A percentile compares a stretch with the other conserved stretches of the same genome.
Evolutionary conservation across 176 grass and related monocot species (phyloP).

Genomic region (Puccinellia tenuiflora): DNA sequence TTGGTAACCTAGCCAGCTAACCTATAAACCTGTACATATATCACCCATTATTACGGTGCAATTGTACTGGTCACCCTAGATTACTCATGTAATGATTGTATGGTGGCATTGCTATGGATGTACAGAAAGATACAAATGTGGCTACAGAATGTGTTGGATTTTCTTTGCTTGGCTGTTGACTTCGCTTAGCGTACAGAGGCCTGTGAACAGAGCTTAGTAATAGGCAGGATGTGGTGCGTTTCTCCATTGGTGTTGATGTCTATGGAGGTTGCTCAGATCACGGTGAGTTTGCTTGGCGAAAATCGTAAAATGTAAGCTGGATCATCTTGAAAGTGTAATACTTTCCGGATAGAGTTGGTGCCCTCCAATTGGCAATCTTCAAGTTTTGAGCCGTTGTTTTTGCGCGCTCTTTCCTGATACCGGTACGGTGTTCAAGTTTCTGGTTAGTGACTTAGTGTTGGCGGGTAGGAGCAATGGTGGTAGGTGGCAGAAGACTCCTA

Average conservation of each 20-base stretch:
- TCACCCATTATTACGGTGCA: background rate
- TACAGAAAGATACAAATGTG: background rate
- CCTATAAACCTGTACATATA: slow-evolving; percentile 20
- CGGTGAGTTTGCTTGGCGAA: background rate
- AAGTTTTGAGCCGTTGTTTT: background rate
- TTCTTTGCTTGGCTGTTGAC: background rate
- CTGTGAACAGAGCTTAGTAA: background rate
- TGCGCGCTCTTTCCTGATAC: background rate
- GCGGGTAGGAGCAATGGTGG: background rate
- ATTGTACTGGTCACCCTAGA: background rate
- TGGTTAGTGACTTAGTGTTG: background rate
- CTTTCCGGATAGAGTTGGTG: background rate
- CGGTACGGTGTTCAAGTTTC: background rate
- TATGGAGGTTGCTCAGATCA: background rate
- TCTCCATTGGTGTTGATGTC: background rate
- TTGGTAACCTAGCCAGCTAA: slow-evolving; percentile 12
- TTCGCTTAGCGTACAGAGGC: background rate
- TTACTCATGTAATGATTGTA: slow-evolving; percentile 1
- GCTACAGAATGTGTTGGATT: background rate
- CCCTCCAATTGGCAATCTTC: background rate
- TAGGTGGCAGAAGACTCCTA: slow-evolving; percentile 6
- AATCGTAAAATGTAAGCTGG: background rate
- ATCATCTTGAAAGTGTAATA: background rate
- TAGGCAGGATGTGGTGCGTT: background rate
- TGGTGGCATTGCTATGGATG: background rate